These are phyloP conservation scores for Daldinia concentrica DNA, from an alignment of 495 filamentous ascomycete genomes.

Conservation along the genomic window DNA sequence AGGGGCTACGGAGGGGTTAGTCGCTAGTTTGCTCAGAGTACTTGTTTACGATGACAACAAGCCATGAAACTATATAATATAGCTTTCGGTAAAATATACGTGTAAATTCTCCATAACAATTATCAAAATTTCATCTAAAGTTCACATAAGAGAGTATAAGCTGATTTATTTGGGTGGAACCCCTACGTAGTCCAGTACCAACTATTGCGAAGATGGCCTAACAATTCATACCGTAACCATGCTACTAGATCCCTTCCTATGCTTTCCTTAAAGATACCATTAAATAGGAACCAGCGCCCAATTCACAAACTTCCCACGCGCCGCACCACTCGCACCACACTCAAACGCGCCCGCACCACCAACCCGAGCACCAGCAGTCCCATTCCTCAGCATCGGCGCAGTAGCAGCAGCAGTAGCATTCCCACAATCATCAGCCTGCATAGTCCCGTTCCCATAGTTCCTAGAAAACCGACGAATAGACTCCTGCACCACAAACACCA, in stretches of 20 bases:
- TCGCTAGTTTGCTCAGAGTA: neutral
- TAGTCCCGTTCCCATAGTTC: neutral
- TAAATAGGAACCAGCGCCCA: conserved; percentile 18
- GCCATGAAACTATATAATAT: too few species aligned
- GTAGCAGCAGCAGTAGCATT: neutral
- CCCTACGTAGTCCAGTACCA: neutral
- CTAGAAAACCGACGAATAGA: neutral
- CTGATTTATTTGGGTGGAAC: neutral
- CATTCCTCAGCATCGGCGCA: neutral
- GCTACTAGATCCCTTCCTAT: neutral
- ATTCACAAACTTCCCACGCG: conserved; percentile 4
- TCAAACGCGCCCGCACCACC: conserved; percentile 9
- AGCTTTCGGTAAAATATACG: too few species aligned
- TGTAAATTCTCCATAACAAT: neutral
- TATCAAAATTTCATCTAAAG: neutral
- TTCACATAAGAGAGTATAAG: neutral
- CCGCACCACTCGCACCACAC: neutral
- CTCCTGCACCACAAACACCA: neutral
- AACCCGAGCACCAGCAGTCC: neutral
- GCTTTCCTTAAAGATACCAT: neutral
- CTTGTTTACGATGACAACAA: neutral
- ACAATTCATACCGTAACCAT: neutral
- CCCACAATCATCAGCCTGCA: neutral
- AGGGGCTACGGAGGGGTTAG: neutral
- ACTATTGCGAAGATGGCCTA: neutral